Base-by-base conservation (phyloP, 2,329 filamentous ascomycete genomes). In the Corynespora cassiicola region DNA sequence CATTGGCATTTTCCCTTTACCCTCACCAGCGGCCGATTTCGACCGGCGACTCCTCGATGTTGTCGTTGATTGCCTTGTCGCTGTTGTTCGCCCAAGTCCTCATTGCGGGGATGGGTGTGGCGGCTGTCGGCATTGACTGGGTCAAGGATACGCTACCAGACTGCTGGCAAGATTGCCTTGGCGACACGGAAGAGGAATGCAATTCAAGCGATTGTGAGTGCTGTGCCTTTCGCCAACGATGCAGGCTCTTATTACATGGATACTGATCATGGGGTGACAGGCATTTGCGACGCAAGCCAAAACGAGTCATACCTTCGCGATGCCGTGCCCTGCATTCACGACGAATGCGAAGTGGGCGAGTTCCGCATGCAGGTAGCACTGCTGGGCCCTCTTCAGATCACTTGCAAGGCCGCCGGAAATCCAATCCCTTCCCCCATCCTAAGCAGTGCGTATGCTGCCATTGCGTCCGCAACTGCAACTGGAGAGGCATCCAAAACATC, bases 271-370 rank as follows among this genome's bases (percentile, higher is more conserved):
- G n/a, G 9, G 8, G 14, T 30, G 21, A 10, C 20, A 63, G 59
- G 57, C 32, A 54, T 63, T 22, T 62, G 56, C 50, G 42, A 57
- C 7, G 47, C 52, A 4, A 53, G 51, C 27, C 31, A 55, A 29
- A 38, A 40, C 19, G 39, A 36, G 14, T 42, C 36, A 7, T 59
- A 52, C 39, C 50, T 62, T 6, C 31, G 47, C 29, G 36, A 28
- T 34, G 50, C 50, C 1, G 47, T 56, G 28, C 41, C 52, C 17
- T 61, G 57, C 40, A 42, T 45, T n/a, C 38, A 36, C 7, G 31
- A 27, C 7, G 36, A 37, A 12, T 62, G 58, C 43, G 42, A 51
- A 7, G 42, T 36, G 2, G 39, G 49, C 8, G 45, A 49, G 4
- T 47, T 31, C 35, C 36, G 36, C 2, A 30, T 60, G 22, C 34